Evolutionary conservation across 371 early-diverging fungal species (phyloP).

Genomic region (Caulochytrium protostelioides): DNA sequence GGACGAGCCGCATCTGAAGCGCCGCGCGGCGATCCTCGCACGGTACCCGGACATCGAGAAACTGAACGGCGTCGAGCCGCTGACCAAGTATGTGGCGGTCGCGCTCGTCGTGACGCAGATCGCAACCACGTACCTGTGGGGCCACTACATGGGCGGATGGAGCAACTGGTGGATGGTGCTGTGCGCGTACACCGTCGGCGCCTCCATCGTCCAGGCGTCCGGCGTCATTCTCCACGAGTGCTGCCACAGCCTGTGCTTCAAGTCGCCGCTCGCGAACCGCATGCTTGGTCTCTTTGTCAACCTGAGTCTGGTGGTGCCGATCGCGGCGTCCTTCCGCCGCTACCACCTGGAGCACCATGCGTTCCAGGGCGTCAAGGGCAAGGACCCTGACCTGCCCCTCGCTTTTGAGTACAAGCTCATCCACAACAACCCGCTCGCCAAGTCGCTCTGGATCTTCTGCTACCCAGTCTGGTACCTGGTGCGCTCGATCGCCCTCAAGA

Average conservation of each 20-base stretch:
- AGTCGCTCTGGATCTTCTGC: constrained; percentile 59
- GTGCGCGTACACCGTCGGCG: constrained; percentile 64
- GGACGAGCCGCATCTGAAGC: constrained; percentile 89
- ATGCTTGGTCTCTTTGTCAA: constrained; percentile 63
- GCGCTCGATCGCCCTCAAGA: constrained; percentile 59
- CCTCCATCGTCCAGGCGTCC: constrained; percentile 48
- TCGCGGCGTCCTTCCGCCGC: constrained; percentile 36
- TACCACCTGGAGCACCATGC: constrained; percentile 94
- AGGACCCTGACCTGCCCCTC: constrained; percentile 84
- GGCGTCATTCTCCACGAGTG: constrained; percentile 80
- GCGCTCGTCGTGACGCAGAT: constrained; percentile 47
- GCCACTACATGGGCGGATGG: constrained; percentile 3
- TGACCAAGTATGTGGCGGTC: constrained; percentile 48
- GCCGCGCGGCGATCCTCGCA: constrained; percentile 62
- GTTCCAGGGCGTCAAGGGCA: constrained; percentile 83
- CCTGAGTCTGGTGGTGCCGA: constrained; percentile 45
- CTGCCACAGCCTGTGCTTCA: constrained; percentile 57
- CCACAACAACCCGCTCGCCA: constrained; percentile 43
- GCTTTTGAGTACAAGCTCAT: constrained; percentile 66
- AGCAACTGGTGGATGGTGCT: constrained; percentile 18
- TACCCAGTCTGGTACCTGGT: constrained; percentile 79
- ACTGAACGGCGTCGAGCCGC: constrained; percentile 61
- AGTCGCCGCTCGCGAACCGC: constrained; percentile 48
- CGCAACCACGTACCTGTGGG: constrained; percentile 57
- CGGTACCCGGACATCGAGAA: constrained; percentile 70